Percentiles rank a stretch among this genome's conserved stretches.
phyloP scores from a whole-genome alignment of 2,329 filamentous ascomycete genomes.

The Beauveria scarabaeidicola region DNA sequence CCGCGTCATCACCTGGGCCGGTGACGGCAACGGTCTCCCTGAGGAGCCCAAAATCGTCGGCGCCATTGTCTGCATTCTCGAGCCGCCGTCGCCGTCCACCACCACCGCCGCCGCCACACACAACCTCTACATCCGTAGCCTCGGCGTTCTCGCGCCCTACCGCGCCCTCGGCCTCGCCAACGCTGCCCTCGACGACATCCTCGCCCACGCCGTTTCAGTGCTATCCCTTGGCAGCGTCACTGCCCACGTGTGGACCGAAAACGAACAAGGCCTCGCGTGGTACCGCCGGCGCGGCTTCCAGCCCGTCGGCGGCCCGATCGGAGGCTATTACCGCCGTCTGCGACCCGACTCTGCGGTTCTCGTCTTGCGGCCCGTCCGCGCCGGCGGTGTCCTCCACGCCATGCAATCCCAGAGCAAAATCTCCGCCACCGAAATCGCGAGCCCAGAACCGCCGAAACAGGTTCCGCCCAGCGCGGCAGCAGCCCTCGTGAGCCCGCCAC shows the following conservation, averaged over 20 bases:
- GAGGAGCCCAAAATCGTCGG: slow-evolving; percentile 46
- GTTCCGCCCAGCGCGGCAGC: slow-evolving; percentile 20
- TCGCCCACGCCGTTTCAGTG: slow-evolving; percentile 24
- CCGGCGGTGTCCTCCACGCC: slow-evolving; percentile 19
- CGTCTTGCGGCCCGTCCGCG: slow-evolving; percentile 37
- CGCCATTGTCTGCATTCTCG: slow-evolving; percentile 54
- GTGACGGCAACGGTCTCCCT: slow-evolving; percentile 23
- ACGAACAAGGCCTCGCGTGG: slow-evolving; percentile 55
- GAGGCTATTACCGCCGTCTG: slow-evolving; percentile 55
- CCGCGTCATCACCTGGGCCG: slow-evolving; percentile 50
- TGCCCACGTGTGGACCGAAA: slow-evolving; percentile 62
- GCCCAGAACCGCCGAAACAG: neutral
- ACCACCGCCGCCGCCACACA: slow-evolving; percentile 20
- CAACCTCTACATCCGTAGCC: slow-evolving; percentile 56
- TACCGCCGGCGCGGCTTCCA: slow-evolving; percentile 51
- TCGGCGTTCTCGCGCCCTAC: slow-evolving; percentile 56
- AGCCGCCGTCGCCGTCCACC: slow-evolving; percentile 23
- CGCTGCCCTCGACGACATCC: slow-evolving; percentile 46
- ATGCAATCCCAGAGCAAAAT: slow-evolving; percentile 14
- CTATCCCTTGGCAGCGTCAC: slow-evolving; percentile 33
- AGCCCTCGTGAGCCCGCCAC: slow-evolving; percentile 24
- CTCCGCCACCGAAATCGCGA: neutral
- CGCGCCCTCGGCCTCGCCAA: slow-evolving; percentile 49
- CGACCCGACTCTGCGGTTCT: slow-evolving; percentile 55
- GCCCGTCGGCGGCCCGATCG: slow-evolving; percentile 37